phyloP scores from a whole-genome alignment of 1,284 basidiomycete species.

The Microstroma glucosiphilum region DNA sequence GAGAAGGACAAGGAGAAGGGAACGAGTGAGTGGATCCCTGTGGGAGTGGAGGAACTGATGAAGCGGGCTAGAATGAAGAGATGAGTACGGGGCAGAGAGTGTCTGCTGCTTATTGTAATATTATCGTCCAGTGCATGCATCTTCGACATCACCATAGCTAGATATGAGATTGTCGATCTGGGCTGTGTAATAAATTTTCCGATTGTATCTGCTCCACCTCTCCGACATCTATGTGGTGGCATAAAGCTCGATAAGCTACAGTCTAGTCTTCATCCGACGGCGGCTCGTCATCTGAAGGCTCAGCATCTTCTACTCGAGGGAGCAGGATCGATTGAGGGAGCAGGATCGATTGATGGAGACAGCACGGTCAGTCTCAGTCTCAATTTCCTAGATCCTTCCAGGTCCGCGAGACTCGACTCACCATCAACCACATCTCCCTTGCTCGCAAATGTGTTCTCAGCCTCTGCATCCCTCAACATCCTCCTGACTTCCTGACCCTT shows the following conservation, averaged over 20 bases:
- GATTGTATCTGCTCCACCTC: too few relatives aligned
- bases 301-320: not conserved
- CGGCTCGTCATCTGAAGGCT: conserved; percentile 3
- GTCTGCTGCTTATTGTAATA: too few relatives aligned
- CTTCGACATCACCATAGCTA: too few relatives aligned
- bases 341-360: not conserved
- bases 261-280: too few relatives aligned
- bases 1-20: conserved; percentile 1
- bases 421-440: conserved; percentile 6
- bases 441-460: not conserved
- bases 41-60: too few relatives aligned
- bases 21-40: not conserved
- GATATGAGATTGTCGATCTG: too few relatives aligned
- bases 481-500: conserved; percentile 24
- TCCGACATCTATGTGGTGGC: too few relatives aligned
- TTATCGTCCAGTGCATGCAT: too few relatives aligned
- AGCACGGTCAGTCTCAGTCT: not conserved
- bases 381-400: not conserved
- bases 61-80: too few relatives aligned
- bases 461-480: conserved; percentile 7
- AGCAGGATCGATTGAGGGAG: conserved; percentile 37
- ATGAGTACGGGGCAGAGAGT: too few relatives aligned
- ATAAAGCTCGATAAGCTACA: too few relatives aligned
- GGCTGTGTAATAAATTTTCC: too few relatives aligned
- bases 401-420: not conserved